Base-by-base conservation (phyloP, 164 flowering plant species). In the Euptelea pleiosperma region DNA sequence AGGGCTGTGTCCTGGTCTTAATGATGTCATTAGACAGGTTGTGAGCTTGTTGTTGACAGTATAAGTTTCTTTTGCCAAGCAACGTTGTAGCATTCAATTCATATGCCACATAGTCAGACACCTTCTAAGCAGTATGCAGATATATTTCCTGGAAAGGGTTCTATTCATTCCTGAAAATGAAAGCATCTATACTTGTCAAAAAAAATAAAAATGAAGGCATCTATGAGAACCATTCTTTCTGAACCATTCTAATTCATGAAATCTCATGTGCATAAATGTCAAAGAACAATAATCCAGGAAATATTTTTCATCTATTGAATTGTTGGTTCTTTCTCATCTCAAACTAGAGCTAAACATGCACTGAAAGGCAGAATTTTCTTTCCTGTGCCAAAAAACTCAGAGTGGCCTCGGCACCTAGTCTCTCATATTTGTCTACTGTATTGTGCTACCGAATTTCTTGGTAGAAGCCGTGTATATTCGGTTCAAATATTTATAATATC, bases 21-120 rank as follows among this genome's bases (percentile, higher is more conserved):
- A 72, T 55, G 75, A 72, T 61, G 75, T 71, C 63, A 71, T 71
- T 41, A 67, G 75, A 55, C 75, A 71, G 68, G 75, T 71, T 26
- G 62, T 51, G 31, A 44, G 61, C 26, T 47, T 16, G 2, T 30
- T 39, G 18, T 9, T 24, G 4, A 45, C 31, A 10, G 8, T 26
- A 18, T 49, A n/a, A n/a, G 15, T 14, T 8, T n/a, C 2, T 19
- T 53, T 53, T 8, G 14, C 26, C n/a, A 3, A 10, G 37, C 21
- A 15, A 8, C n/a, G 26, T 2, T 46, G 34, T 47, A 35, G 40
- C 47, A 33, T 45, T 45, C 52, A 39, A n/a, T 54, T 54, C 24
- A 54, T 36, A 15, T 37, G 57, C 4, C n/a, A n/a, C n/a, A n/a
- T n/a, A n/a, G n/a, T n/a, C 19, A 14, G 57, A 52, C 22, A 24